phyloP scores from a whole-genome alignment of 805 yeast genomes.

The Pichia heedii region DNA sequence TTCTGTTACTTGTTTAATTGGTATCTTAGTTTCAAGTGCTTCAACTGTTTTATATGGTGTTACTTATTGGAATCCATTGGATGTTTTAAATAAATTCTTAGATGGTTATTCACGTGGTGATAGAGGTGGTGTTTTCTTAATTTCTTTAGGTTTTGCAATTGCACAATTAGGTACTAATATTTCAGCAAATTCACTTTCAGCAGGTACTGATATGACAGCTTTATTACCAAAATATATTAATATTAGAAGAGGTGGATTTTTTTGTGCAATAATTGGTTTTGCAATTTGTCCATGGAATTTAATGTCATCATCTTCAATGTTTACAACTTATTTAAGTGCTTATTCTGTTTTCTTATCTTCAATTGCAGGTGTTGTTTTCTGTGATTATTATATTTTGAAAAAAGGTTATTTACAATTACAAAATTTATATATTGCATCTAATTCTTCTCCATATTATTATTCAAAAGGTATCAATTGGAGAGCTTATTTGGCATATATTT shows the following conservation, averaged over 20 bases:
- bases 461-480: conserved; percentile 73
- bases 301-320: conserved; percentile 56
- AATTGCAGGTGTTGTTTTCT: conserved; percentile 66
- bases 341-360: conserved; percentile 77
- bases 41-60: conserved; percentile 58
- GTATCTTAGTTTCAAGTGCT: conserved; percentile 77
- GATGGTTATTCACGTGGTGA: conserved; percentile 45
- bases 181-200: conserved; percentile 61
- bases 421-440: conserved; percentile 51
- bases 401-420: conserved; percentile 58
- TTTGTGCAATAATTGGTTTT: conserved; percentile 65
- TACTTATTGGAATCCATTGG: conserved; percentile 79
- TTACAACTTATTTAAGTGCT: conserved; percentile 73
- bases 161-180: conserved; percentile 77
- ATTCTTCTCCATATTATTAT: conserved; percentile 46
- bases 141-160: conserved; percentile 58
- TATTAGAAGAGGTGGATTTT: conserved; percentile 73
- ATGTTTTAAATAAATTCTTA: conserved; percentile 58
- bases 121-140: conserved; percentile 73
- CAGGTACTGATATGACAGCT: conserved; percentile 67
- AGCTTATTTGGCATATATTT: conserved; percentile 69
- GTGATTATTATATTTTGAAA: conserved; percentile 65
- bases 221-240: conserved; percentile 53
- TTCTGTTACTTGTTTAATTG: conserved; percentile 74
- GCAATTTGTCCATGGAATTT: conserved; percentile 81